A percentile compares a stretch with the other conserved stretches of the same genome.
phyloP scores from a whole-genome alignment of 2,329 filamentous ascomycete species.

The Alternaria infectoria region DNA sequence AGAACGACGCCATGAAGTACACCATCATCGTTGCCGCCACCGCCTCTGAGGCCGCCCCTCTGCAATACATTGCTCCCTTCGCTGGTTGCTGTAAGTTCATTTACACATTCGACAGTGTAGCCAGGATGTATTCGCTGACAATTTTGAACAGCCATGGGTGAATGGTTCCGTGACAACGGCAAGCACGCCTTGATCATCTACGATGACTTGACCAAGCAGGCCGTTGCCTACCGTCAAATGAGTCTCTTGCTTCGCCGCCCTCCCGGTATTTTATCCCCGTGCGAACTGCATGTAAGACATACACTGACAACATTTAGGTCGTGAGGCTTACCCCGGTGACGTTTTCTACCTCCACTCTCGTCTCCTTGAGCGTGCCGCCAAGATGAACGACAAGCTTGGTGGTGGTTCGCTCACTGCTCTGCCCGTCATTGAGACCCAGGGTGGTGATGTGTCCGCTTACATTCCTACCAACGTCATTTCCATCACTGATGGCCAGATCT shows the following conservation, averaged over 20 bases:
- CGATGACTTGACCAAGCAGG: constrained; percentile 98
- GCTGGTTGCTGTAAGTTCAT: no score
- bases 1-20: constrained; percentile 99
- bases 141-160: no score
- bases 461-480: constrained; percentile 99
- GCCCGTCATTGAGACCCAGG: constrained; percentile 95
- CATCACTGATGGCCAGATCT: constrained; percentile 98
- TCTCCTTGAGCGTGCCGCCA: constrained; percentile 98
- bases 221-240: constrained; percentile 96
- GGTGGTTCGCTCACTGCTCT: constrained; percentile 97
- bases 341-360: constrained; percentile 61
- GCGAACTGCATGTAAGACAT: no score
- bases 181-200: constrained; percentile 90
- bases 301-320: no score
- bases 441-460: constrained; percentile 99
- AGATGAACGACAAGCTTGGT: constrained; percentile 95
- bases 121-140: no score
- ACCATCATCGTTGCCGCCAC: constrained; percentile 91
- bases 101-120: no score
- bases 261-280: no score
- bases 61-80: no score
- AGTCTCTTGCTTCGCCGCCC: constrained; percentile 82
- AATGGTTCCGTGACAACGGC: constrained; percentile 76
- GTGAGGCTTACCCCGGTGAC: constrained; percentile 99
- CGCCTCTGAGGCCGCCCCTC: constrained; percentile 92